Base-by-base conservation (phyloP, 306 rosid species). In the Cicer pinnatifidum region DNA sequence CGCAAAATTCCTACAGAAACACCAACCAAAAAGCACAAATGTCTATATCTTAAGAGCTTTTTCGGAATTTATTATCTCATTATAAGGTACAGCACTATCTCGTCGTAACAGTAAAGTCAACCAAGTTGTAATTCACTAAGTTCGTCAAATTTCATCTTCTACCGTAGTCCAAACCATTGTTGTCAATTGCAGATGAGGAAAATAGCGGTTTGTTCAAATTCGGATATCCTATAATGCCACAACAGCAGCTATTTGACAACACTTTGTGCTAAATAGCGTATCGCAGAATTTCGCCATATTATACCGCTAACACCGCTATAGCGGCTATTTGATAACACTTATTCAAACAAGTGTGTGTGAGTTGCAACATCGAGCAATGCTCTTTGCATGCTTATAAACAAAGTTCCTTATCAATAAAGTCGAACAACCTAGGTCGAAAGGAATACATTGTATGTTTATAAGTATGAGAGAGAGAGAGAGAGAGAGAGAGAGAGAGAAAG, bases 401-500 rank as follows among this genome's bases (percentile, higher is more conserved):
- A 60, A 46, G 60, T 67, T 16, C 12, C 17, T 54, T 20, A 73
- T 44, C 50, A 78, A 41, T 17, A 11, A 6, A 45, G 75, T 59
- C 11, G 64, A 67, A 20, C 47, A 39, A 41, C 39, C 40, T 33
- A 66, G 39, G 64, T 52, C 33, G 69, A 54, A 65, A 59, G 69
- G 57, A 41, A 37, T 39, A 61, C 43, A 52, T 9, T 50, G 19
- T 19, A 23, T 7, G 7, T 35, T 6, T 28, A 17, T 61, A 3
- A 20, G 39, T 7, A 13, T 44, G 71, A 59, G 39, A 47, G 53
- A 11, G 52, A 17, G 19, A 16, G 0, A 16, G 17, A 47, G 16
- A 47, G 52, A 47, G 17, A 47, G 17, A 48, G 52, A 37, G 12
- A 45, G 60, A 62, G 62, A 79, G 77, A 73, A 33, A 74, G 67